Evolutionary conservation across 139 green algal genomes (phyloP), one percentile per base, ranked within the genome.

Genomic region (Closterium sp.): DNA sequence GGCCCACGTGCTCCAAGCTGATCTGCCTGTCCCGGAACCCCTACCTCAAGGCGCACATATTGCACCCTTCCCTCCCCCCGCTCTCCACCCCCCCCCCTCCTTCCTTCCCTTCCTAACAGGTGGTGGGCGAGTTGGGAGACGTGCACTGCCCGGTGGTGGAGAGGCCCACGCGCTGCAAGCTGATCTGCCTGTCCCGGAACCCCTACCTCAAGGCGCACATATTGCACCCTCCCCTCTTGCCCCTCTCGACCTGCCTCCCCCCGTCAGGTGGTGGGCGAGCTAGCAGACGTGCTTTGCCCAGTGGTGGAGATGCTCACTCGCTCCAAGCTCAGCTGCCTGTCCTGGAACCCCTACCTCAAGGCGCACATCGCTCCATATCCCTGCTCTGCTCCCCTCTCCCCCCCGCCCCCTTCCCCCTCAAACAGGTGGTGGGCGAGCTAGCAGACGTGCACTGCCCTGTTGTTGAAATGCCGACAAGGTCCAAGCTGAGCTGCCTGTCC

Each of bases 131-230:
- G 91, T 16, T 92, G 30, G 91, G 88, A 38, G 91, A 93, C 19
- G 89, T 90, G 31, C 92, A 93, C 81, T 91, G 81, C 21, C 92
- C 89, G 2, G 92, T 94, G 0, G 89, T 88, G 92, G 96, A 98
- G 94, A 95, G 98, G 31, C 91, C 93, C 12, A 95, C 92, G 33
- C 91, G 95, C 84, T 95, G 92, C 89, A 97, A 97, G 94, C 93
- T 98, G n/a, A 95, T 88, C 94, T 98, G 96, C 92, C 94, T 98
- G 16, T 95, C 94, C 84, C 99, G 96, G 95, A 97, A 96, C 92
- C 90, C 94, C 0, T 97, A 89, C 89, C 81, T 97, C 31, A 95
- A 95, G 88, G 85, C 84, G 30, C 95, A 96, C 32, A 89, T 98
- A 89, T 86, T 76, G 28, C 95, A 96, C 33, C 36, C 36, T 6